A percentile compares a stretch with the other conserved stretches of the same genome.
Evolutionary conservation across 768 basidiomycete species (phyloP).

Genomic region (Mycena kentingensis): DNA sequence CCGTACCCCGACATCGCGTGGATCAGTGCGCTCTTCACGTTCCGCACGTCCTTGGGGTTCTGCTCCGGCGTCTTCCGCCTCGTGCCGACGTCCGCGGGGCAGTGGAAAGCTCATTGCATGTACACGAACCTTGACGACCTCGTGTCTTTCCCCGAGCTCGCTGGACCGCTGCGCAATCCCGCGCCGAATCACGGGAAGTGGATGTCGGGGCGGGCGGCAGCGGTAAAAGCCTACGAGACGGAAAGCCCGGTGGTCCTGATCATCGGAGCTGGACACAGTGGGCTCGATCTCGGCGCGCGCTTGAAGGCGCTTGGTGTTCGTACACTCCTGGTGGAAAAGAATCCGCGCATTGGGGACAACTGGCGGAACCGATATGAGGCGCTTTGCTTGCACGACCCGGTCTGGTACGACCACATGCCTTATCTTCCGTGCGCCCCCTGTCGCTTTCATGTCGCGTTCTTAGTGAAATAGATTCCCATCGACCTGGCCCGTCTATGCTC

Average conservation of each 20-base stretch:
- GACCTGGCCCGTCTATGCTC: slow-evolving; percentile 56
- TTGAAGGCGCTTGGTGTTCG: slow-evolving; percentile 52
- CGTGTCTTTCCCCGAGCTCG: slow-evolving; percentile 43
- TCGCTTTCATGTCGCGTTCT: background rate
- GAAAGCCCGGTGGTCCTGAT: slow-evolving; percentile 55
- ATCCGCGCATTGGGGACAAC: slow-evolving; percentile 53
- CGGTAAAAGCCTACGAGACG: slow-evolving; percentile 44
- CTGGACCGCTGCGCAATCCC: slow-evolving; percentile 40
- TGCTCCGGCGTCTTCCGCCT: slow-evolving; percentile 51
- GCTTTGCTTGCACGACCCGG: slow-evolving; percentile 54
- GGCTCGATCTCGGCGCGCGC: slow-evolving; percentile 56
- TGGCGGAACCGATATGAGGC: slow-evolving; percentile 64
- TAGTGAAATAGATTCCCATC: slow-evolving; percentile 47
- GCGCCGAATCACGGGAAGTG: slow-evolving; percentile 52
- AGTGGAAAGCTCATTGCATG: slow-evolving; percentile 58
- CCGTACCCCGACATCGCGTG: slow-evolving; percentile 46
- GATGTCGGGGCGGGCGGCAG: slow-evolving; percentile 42
- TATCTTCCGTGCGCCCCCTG: slow-evolving; percentile 46
- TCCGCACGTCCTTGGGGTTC: slow-evolving; percentile 45
- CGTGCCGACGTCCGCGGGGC: slow-evolving; percentile 43
- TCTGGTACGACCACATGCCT: slow-evolving; percentile 59
- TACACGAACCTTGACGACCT: slow-evolving; percentile 55
- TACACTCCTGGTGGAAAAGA: slow-evolving; percentile 57
- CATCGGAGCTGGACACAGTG: slow-evolving; percentile 60
- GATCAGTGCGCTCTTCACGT: slow-evolving; percentile 50